Conservation (phyloP, 2,329 filamentous ascomycete species). For the Berkeleyomyces rouxiae region DNA sequence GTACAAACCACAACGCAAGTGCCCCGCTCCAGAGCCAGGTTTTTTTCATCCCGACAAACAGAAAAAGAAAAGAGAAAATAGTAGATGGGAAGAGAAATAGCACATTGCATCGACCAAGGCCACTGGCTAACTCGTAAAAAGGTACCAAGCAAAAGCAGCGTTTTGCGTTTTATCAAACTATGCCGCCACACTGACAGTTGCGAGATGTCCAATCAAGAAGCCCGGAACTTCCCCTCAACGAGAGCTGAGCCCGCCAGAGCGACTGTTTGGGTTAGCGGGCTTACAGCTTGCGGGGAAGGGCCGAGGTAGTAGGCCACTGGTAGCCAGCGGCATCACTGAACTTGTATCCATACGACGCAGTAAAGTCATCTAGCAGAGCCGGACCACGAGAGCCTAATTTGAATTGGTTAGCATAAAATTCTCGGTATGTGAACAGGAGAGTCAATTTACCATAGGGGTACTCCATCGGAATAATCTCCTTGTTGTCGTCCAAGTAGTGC, state of each 20-base stretch:
- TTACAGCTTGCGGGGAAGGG: conserved; percentile 57
- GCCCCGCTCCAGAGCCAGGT: background rate
- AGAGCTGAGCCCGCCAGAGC: conserved; percentile 10
- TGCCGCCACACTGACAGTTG: background rate
- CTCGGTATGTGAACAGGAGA: background rate
- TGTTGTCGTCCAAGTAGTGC: conserved; percentile 97
- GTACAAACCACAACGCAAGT: background rate
- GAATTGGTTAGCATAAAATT: background rate
- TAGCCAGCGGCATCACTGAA: conserved; percentile 94
- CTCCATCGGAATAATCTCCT: conserved; percentile 98
- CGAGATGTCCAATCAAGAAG: background rate
- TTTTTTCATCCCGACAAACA: background rate
- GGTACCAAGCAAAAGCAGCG: background rate
- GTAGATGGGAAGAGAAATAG: conserved; percentile 3
- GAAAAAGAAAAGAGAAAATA: background rate
- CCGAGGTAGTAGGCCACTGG: conserved; percentile 76
- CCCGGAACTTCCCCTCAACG: background rate
- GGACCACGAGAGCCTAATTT: conserved; percentile 82
- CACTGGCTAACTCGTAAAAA: background rate
- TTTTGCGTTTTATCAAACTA: background rate
- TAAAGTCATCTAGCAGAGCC: conserved; percentile 93
- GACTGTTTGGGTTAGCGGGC: conserved; percentile 20
- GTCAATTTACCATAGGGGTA: conserved; percentile 79
- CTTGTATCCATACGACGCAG: conserved; percentile 94
- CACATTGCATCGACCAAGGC: conserved; percentile 2